These are phyloP conservation scores for Peniophora sp. DNA, from an alignment of 1,284 basidiomycete genomes.

Conservation along the genomic window DNA sequence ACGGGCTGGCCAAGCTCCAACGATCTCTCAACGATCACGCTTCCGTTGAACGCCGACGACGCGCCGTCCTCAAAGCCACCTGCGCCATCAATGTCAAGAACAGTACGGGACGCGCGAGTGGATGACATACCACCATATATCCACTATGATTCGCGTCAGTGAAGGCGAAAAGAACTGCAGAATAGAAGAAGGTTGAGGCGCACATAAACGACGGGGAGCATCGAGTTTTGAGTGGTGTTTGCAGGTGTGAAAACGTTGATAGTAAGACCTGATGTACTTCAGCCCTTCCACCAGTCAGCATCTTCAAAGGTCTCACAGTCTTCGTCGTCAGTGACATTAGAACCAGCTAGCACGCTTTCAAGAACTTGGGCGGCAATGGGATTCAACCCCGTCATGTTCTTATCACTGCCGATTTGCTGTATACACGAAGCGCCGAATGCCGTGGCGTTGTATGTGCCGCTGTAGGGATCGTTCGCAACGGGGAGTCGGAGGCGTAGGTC, in stretches of 20 bases:
- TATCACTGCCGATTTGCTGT: constrained; percentile 30
- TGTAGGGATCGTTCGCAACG: constrained; percentile 32
- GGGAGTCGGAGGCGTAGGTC: constrained; percentile 37
- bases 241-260: constrained; percentile 49
- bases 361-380: constrained; percentile 26
- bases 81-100: constrained; percentile 7
- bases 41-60: constrained; percentile 34
- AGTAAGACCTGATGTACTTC: constrained; percentile 35
- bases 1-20: constrained; percentile 36
- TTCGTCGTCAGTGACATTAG: constrained; percentile 27
- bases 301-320: constrained; percentile 32
- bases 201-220: constrained; percentile 52
- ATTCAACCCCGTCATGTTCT: constrained; percentile 21
- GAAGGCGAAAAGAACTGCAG: no score
- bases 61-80: constrained; percentile 37
- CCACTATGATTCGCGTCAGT: constrained; percentile 42
- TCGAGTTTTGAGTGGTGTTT: constrained; percentile 25
- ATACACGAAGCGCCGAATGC: constrained; percentile 40
- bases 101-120: background rate
- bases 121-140: constrained; percentile 35
- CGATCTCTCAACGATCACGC: constrained; percentile 38
- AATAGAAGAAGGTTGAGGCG: no score
- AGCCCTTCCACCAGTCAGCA: background rate
- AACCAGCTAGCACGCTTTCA: constrained; percentile 21
- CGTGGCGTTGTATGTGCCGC: constrained; percentile 28